Percentiles rank a stretch among this genome's conserved stretches.
phyloP scores from a whole-genome alignment of 139 green algal genomes.

The Tetratostichococcus sp. region DNA sequence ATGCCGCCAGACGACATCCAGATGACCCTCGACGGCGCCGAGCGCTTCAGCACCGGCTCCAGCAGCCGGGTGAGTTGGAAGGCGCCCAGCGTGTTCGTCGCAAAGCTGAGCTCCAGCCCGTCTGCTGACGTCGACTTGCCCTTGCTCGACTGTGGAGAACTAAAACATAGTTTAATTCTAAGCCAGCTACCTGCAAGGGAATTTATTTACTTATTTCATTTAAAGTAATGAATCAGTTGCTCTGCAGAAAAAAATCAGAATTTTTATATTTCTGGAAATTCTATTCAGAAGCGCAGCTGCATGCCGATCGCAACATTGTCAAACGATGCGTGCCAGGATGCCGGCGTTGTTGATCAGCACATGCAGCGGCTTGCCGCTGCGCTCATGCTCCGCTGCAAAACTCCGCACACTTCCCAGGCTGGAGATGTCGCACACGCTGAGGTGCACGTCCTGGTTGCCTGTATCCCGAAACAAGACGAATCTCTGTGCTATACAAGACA shows the following conservation, averaged over 20 bases:
- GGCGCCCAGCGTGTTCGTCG: constrained; percentile 57
- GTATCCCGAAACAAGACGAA: background rate
- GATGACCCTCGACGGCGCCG: constrained; percentile 37
- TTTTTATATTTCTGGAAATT: no score
- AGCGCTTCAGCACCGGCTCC: constrained; percentile 30
- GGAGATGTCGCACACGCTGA: constrained; percentile 59
- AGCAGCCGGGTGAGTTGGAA: constrained; percentile 53
- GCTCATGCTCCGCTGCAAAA: constrained; percentile 39
- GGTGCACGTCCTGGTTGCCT: constrained; percentile 52
- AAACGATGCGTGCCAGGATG: constrained; percentile 26
- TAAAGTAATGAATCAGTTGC: no score
- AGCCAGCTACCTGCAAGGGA: no score
- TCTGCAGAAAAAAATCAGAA: no score
- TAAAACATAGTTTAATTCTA: constrained; percentile 3
- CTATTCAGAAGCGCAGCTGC: no score
- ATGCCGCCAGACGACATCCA: constrained; percentile 57
- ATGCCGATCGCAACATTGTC: no score
- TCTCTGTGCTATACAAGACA: no score
- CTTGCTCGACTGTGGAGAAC: constrained; percentile 14
- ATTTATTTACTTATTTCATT: no score
- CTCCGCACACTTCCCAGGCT: constrained; percentile 37
- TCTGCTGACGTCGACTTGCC: constrained; percentile 40
- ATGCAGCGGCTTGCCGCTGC: constrained; percentile 28
- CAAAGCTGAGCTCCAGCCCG: constrained; percentile 58
- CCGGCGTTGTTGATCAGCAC: constrained; percentile 77